Evolutionary conservation across 805 yeast species (phyloP).

Genomic region (Candida sithepensis): DNA sequence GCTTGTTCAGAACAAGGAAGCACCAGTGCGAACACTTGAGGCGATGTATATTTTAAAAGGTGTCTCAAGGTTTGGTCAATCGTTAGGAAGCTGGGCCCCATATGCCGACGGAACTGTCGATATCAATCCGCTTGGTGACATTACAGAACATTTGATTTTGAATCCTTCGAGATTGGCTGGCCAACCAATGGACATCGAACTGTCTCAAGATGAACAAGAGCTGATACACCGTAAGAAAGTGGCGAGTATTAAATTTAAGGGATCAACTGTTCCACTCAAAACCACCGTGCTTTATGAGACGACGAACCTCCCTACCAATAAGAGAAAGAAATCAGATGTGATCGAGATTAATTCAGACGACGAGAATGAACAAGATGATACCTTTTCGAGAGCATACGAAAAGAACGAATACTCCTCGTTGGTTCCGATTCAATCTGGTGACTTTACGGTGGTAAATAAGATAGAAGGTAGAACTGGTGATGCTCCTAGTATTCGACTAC

Average conservation of each 20-base stretch:
- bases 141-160: constrained; percentile 39
- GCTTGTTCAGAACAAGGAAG: constrained; percentile 33
- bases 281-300: constrained; percentile 40
- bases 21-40: constrained; percentile 44
- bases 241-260: constrained; percentile 62
- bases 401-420: constrained; percentile 45
- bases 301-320: constrained; percentile 21
- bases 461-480: constrained; percentile 21
- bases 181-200: constrained; percentile 8
- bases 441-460: constrained; percentile 39
- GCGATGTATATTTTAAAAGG: constrained; percentile 59
- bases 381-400: background rate
- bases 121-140: constrained; percentile 53
- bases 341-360: constrained; percentile 4
- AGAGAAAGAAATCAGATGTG: constrained; percentile 14
- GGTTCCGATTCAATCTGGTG: constrained; percentile 55
- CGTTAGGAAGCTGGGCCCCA: constrained; percentile 69
- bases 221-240: constrained; percentile 32
- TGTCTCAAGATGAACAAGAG: constrained; percentile 14
- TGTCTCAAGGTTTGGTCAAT: constrained; percentile 53
- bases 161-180: constrained; percentile 24
- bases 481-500: constrained; percentile 23
- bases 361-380: constrained; percentile 8
- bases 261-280: constrained; percentile 37
- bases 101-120: constrained; percentile 71